phyloP scores from a whole-genome alignment of 2,329 filamentous ascomycete species.

The Pyrenophora graminea region DNA sequence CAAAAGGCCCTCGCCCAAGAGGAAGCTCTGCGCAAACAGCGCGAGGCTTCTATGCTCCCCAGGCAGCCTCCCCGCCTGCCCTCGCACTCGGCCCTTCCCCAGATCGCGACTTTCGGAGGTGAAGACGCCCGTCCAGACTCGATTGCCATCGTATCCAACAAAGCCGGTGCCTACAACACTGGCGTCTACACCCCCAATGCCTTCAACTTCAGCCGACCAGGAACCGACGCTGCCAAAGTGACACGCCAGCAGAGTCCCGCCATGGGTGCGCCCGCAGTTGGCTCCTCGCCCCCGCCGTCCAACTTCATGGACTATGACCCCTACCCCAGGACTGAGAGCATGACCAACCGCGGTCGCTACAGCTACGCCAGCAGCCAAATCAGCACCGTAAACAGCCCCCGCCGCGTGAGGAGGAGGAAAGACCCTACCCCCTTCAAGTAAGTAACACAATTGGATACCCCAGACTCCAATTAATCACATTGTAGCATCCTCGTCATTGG shows the following conservation, averaged over 20 bases:
- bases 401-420: constrained; percentile 87
- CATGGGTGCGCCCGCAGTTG: constrained; percentile 59
- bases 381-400: constrained; percentile 89
- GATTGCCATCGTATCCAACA: constrained; percentile 64
- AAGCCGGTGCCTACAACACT: constrained; percentile 51
- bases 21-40: constrained; percentile 60
- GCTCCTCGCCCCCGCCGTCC: constrained; percentile 32
- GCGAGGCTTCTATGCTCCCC: constrained; percentile 60
- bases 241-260: constrained; percentile 39
- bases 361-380: constrained; percentile 93
- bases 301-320: constrained; percentile 68
- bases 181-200: constrained; percentile 32
- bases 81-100: constrained; percentile 50
- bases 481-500: constrained; percentile 86
- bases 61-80: constrained; percentile 65
- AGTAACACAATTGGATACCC: constrained; percentile 50
- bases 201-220: constrained; percentile 45
- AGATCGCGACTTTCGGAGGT: constrained; percentile 64
- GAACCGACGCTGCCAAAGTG: constrained; percentile 41
- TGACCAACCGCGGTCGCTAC: constrained; percentile 94
- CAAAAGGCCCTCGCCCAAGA: constrained; percentile 56
- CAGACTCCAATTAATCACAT: constrained; percentile 16
- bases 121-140: constrained; percentile 67
- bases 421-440: constrained; percentile 99
- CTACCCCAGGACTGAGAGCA: constrained; percentile 85